phyloP scores from a whole-genome alignment of 2,329 filamentous ascomycete genomes.

The Leptographium procerum region DNA sequence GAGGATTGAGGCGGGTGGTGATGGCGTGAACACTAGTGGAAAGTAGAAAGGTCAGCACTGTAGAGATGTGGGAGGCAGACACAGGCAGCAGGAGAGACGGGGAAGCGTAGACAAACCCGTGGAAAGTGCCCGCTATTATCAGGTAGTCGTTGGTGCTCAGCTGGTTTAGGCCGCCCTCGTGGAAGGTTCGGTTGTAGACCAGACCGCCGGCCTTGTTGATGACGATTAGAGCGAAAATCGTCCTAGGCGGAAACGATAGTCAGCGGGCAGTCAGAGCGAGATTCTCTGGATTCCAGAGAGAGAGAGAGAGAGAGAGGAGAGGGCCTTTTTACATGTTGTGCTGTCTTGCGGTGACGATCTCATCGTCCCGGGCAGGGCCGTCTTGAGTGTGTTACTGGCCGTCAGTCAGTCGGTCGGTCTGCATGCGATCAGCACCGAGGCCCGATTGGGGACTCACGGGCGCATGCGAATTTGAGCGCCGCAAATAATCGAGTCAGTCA shows the following conservation, averaged over 20 bases:
- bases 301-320: too few relatives aligned
- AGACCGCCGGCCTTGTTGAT: conserved; percentile 98
- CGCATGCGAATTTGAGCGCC: neutral
- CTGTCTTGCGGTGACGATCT: neutral
- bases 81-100: neutral
- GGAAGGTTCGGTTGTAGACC: conserved; percentile 91
- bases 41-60: conserved; percentile 3
- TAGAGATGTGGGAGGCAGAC: too few relatives aligned
- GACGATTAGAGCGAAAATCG: conserved; percentile 87
- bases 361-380: neutral
- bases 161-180: conserved; percentile 72
- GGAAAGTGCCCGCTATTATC: conserved; percentile 92
- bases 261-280: neutral
- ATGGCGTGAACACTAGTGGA: conserved; percentile 53
- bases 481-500: too few relatives aligned
- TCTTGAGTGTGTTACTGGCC: neutral
- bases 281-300: too few relatives aligned
- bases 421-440: neutral
- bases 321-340: conserved; percentile 8
- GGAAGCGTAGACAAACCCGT: conserved; percentile 52
- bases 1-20: conserved; percentile 50
- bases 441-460: neutral
- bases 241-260: conserved; percentile 55
- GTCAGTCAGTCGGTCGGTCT: neutral
- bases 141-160: conserved; percentile 94